Conservation (phyloP, 148 eudicot species). For the Agrostemma githago region DNA sequence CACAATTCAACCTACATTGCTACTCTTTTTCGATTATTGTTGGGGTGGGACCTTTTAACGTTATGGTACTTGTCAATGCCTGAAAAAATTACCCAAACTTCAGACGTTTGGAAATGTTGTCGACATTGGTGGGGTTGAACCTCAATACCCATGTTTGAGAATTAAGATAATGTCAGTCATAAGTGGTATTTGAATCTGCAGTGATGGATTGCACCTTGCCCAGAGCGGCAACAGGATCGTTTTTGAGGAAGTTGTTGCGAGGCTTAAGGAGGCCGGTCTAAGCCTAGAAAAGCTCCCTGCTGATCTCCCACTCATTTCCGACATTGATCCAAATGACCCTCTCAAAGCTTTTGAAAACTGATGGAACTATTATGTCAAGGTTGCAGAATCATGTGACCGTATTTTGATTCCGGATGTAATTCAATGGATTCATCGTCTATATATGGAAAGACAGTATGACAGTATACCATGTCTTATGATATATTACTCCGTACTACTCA, state of each 20-base stretch:
- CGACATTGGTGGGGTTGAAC: neutral
- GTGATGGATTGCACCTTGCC: constrained; percentile 85
- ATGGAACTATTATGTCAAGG: constrained; percentile 11
- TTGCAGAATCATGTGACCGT: neutral
- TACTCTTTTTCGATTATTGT: too few relatives aligned
- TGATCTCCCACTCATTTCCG: constrained; percentile 58
- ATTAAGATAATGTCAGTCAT: neutral
- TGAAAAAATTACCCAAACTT: neutral
- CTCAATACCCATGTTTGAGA: neutral
- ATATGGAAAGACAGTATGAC: neutral
- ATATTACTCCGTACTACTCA: too few relatives aligned
- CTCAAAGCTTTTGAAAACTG: constrained; percentile 49
- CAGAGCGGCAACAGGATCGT: constrained; percentile 59
- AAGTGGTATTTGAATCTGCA: constrained; percentile 23
- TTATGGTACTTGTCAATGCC: neutral
- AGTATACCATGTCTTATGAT: too few relatives aligned
- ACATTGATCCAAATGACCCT: constrained; percentile 60
- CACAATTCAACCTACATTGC: too few relatives aligned
- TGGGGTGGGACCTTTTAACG: too few relatives aligned
- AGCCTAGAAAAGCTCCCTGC: constrained; percentile 53
- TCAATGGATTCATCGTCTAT: neutral
- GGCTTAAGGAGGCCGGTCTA: constrained; percentile 46
- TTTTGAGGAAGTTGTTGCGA: constrained; percentile 62
- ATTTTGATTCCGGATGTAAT: neutral
- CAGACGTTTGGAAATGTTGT: neutral